Base-by-base conservation (phyloP, 148 eudicot genomes). In the Rhododendron williamsianum region DNA sequence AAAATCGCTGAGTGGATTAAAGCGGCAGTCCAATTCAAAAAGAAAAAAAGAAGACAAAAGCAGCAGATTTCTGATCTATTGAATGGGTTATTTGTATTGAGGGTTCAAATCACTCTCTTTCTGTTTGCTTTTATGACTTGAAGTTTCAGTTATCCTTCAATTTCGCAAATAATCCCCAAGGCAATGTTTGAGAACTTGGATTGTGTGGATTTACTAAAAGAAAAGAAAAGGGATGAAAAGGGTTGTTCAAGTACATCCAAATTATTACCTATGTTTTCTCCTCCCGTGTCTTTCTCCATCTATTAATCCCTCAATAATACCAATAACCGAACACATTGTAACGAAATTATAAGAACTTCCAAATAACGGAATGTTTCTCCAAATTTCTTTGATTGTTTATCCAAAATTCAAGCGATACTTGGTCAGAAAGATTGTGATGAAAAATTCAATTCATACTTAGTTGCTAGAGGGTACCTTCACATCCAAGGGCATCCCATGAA, bases 401-500 rank as follows among this genome's bases (percentile, higher is more conserved):
- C 73, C 38, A 79, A 76, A 79, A 10, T 48, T 69, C 76, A 0
- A 9, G 8, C n/a, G 51, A 12, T 52, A 49, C 8, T 78, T 19
- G 46, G 25, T 80, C 11, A 45, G 1, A 3, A 77, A 78, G 74
- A 21, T n/a, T 60, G 67, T 27, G 69, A 15, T 52, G 36, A 35
- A 35, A 35, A 35, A 35, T 35, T 35, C 36, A 35, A 35, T 35
- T 35, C 36, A 35, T 35, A 35, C 36, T 35, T 35, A 35, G 36
- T 35, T 35, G 52, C 74, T 56, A 45, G 3, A 80, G 56, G 41
- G 23, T 89, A 96, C 99, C 98, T 95, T 97, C 45, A 95, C 99
- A 92, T 95, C 98, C 84, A 97, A 88, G 19, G 98, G 98, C 98
- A 96, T 95, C 88, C 99, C 99, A 86, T 93, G 99, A 92, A 97